These are phyloP conservation scores for Chaetothyriales sp. DNA, from an alignment of 2,329 filamentous ascomycete species.

Conservation along the genomic window DNA sequence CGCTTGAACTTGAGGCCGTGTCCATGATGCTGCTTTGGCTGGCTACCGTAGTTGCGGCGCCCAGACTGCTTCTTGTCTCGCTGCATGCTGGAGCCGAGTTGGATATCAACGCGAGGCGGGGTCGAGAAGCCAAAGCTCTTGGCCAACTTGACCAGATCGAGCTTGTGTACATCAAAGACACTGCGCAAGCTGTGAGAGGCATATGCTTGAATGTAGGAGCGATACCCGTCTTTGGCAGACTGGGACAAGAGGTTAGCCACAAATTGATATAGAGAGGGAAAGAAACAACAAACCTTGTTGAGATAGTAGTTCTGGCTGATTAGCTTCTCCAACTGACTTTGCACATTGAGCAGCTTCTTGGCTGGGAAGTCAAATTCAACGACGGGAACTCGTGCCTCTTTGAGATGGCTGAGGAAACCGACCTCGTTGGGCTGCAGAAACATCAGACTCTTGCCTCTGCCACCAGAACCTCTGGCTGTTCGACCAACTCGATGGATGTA, in stretches of 20 bases:
- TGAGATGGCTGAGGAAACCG: conserved; percentile 80
- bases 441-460: conserved; percentile 76
- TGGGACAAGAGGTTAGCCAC: conserved; percentile 17
- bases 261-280: conserved; percentile 1
- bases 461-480: conserved; percentile 70
- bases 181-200: conserved; percentile 68
- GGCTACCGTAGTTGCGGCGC: conserved; percentile 60
- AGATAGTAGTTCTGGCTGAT: conserved; percentile 94
- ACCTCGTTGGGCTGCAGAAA: conserved; percentile 87
- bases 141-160: conserved; percentile 69
- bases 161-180: conserved; percentile 71
- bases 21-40: conserved; percentile 44
- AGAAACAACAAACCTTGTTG: conserved; percentile 50
- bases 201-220: conserved; percentile 88
- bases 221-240: conserved; percentile 59
- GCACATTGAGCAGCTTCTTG: conserved; percentile 81
- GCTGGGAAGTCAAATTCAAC: conserved; percentile 91
- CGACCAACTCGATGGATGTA: conserved; percentile 95
- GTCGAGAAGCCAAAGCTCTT: conserved; percentile 69
- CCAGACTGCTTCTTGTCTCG: conserved; percentile 55
- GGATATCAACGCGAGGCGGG: conserved; percentile 66
- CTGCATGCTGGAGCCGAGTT: conserved; percentile 60
- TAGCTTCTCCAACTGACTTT: conserved; percentile 83
- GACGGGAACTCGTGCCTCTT: conserved; percentile 79
- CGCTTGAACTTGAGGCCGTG: conserved; percentile 38